These are phyloP conservation scores for Lodderomyces beijingensis DNA, from an alignment of 1,139 yeast species.

Conservation along the genomic window DNA sequence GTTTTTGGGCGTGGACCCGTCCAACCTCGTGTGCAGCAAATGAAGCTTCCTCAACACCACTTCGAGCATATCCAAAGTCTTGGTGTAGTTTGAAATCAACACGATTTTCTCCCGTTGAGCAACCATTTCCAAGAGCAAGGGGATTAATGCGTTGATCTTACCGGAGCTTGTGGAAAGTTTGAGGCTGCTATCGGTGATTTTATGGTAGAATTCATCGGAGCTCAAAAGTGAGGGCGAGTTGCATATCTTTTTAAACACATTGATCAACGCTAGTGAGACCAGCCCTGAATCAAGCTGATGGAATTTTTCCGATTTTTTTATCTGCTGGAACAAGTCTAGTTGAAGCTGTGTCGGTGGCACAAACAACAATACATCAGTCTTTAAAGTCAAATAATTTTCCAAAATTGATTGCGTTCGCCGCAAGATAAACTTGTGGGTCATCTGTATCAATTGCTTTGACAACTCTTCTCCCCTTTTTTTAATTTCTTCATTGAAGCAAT, in stretches of 20 bases:
- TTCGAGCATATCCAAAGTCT: slow-evolving; percentile 77
- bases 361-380: slow-evolving; percentile 75
- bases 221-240: slow-evolving; percentile 68
- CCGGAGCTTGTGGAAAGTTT: slow-evolving; percentile 37
- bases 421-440: slow-evolving; percentile 65
- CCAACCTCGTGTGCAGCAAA: slow-evolving; percentile 59
- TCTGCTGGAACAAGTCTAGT: slow-evolving; percentile 45
- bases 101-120: slow-evolving; percentile 65
- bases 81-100: slow-evolving; percentile 83
- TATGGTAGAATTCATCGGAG: slow-evolving; percentile 33
- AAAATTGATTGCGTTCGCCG: slow-evolving; percentile 70
- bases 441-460: slow-evolving; percentile 55
- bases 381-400: slow-evolving; percentile 65
- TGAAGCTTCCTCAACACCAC: slow-evolving; percentile 47
- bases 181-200: slow-evolving; percentile 8
- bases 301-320: slow-evolving; percentile 20
- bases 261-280: slow-evolving; percentile 64
- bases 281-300: slow-evolving; percentile 16
- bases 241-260: slow-evolving; percentile 74
- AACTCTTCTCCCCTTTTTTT: slow-evolving; percentile 56
- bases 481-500: slow-evolving; percentile 50
- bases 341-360: slow-evolving; percentile 73
- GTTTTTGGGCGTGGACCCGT: slow-evolving; percentile 76
- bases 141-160: slow-evolving; percentile 52
- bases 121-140: slow-evolving; percentile 46